A percentile compares a stretch with the other conserved stretches of the same genome.
Evolutionary conservation across 1,139 yeast species (phyloP).

Genomic region (Hanseniaspora gamundiae): DNA sequence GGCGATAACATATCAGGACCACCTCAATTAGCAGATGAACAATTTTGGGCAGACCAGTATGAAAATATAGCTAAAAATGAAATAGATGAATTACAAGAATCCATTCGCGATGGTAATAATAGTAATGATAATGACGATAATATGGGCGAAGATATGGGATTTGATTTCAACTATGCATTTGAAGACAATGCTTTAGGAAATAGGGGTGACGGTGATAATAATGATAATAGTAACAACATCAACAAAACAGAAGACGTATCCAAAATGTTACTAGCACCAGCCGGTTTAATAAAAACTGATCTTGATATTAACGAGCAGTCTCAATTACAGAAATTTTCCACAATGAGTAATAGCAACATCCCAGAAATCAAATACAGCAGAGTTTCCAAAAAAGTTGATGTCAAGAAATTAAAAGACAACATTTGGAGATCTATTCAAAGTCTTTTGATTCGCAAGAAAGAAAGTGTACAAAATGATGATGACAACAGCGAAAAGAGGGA

Average conservation of each 20-base stretch:
- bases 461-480: no score
- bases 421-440: constrained; percentile 54
- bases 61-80: constrained; percentile 32
- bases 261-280: neutral
- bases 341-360: constrained; percentile 11
- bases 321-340: constrained; percentile 12
- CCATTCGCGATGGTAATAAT: constrained; percentile 25
- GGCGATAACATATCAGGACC: constrained; percentile 5
- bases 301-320: constrained; percentile 10
- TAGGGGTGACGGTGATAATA: constrained; percentile 1
- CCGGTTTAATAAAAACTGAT: constrained; percentile 6
- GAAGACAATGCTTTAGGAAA: constrained; percentile 23
- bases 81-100: constrained; percentile 14
- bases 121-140: constrained; percentile 20
- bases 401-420: constrained; percentile 66
- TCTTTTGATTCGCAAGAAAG: constrained; percentile 11
- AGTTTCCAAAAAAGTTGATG: constrained; percentile 78
- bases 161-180: constrained; percentile 33
- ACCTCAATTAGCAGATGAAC: constrained; percentile 41
- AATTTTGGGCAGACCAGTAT: constrained; percentile 64
- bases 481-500: constrained; percentile 8
- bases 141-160: constrained; percentile 20
- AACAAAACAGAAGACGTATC: constrained; percentile 7
- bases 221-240: neutral
- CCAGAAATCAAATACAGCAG: constrained; percentile 53